A percentile compares a stretch with the other conserved stretches of the same genome.
These are phyloP conservation scores for Phytopythium ostracodes DNA, from an alignment of 352 stramenopile genomes.

Conservation along the genomic window DNA sequence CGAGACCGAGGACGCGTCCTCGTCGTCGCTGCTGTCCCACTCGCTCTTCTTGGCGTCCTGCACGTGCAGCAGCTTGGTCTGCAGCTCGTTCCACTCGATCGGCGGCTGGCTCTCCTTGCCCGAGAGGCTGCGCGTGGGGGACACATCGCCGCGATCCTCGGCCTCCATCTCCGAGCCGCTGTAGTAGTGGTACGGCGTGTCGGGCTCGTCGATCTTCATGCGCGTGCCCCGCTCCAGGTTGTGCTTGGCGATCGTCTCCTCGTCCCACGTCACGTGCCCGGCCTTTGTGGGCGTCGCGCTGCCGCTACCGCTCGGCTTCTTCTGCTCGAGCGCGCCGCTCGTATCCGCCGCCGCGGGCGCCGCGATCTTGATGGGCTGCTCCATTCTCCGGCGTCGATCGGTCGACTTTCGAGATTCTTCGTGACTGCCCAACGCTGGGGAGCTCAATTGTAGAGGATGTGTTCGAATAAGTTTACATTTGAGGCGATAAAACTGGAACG, in stretches of 20 bases:
- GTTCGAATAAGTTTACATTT: too few species aligned
- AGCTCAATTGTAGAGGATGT: not conserved
- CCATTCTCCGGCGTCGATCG: not conserved
- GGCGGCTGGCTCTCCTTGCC: constrained; percentile 31
- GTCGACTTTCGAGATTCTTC: too few species aligned
- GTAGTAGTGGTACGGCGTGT: constrained; percentile 90
- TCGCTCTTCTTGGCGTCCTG: constrained; percentile 43
- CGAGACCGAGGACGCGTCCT: constrained; percentile 12
- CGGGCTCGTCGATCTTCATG: constrained; percentile 93
- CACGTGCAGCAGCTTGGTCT: constrained; percentile 56
- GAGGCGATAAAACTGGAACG: too few species aligned
- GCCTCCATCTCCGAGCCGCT: constrained; percentile 16
- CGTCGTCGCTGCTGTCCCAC: constrained; percentile 56
- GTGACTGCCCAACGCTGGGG: too few species aligned
- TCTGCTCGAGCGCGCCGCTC: constrained; percentile 7
- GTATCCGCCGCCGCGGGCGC: constrained; percentile 16
- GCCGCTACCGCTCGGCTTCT: constrained; percentile 5
- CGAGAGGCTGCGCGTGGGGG: constrained; percentile 47
- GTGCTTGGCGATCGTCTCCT: constrained; percentile 90
- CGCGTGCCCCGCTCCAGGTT: constrained; percentile 89
- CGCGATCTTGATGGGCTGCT: constrained; percentile 7
- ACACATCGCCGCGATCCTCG: constrained; percentile 29
- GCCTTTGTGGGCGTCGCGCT: constrained; percentile 9
- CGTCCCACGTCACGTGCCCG: constrained; percentile 84
- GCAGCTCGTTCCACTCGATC: constrained; percentile 66